Evolutionary conservation across 768 basidiomycete species (phyloP).

Genomic region (Termitomyces sp.): DNA sequence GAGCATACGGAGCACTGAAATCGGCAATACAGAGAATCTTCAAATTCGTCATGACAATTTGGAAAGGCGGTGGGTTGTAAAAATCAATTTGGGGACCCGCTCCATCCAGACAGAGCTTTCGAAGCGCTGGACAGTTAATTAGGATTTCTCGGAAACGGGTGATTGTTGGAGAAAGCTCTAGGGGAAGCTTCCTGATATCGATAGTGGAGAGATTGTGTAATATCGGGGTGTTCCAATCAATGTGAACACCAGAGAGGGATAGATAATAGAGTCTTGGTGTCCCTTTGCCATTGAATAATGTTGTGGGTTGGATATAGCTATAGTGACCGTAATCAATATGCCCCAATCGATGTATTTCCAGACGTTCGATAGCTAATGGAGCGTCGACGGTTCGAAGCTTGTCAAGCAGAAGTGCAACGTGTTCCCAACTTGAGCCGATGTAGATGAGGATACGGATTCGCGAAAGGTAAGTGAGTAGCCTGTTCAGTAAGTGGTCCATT

Average conservation of each 20-base stretch:
- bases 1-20: slow-evolving; percentile 44
- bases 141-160: slow-evolving; percentile 52
- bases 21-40: slow-evolving; percentile 55
- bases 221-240: slow-evolving; percentile 52
- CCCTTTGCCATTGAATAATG: slow-evolving; percentile 48
- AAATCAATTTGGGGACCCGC: slow-evolving; percentile 48
- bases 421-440: slow-evolving; percentile 53
- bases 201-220: slow-evolving; percentile 56
- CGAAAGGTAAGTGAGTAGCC: slow-evolving; percentile 47
- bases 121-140: slow-evolving; percentile 40
- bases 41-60: slow-evolving; percentile 47
- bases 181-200: slow-evolving; percentile 60
- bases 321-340: slow-evolving; percentile 36
- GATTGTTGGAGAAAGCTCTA: slow-evolving; percentile 46
- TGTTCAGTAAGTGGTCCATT: slow-evolving; percentile 47
- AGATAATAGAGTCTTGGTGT: slow-evolving; percentile 46
- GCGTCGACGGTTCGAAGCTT: slow-evolving; percentile 36
- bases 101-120: slow-evolving; percentile 57
- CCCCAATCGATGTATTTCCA: slow-evolving; percentile 63
- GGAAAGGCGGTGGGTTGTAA: slow-evolving; percentile 18
- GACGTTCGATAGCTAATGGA: slow-evolving; percentile 47
- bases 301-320: slow-evolving; percentile 27
- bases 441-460: slow-evolving; percentile 58
- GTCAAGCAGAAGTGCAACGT: slow-evolving; percentile 47
- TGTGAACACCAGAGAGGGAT: slow-evolving; percentile 53